phyloP scores from a whole-genome alignment of 805 yeast genomes.

The Candida sakaeoensis region DNA sequence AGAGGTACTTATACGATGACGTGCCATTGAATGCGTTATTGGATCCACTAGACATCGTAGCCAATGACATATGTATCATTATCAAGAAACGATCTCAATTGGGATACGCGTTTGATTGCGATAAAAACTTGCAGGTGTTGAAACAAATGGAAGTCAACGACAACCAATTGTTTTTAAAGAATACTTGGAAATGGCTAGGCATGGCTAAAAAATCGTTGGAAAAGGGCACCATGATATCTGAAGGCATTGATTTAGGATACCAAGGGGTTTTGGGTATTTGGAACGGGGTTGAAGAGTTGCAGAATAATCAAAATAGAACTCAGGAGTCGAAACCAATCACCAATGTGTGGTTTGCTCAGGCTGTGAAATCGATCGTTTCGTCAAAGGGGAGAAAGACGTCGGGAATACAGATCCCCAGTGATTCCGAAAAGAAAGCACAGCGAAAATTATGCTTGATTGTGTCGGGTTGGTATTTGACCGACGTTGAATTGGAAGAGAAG shows the following conservation, averaged over 20 bases:
- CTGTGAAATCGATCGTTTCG: constrained; percentile 50
- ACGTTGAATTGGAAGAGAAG: constrained; percentile 69
- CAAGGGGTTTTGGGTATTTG: constrained; percentile 89
- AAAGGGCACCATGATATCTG: constrained; percentile 64
- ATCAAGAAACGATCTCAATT: constrained; percentile 68
- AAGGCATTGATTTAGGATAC: constrained; percentile 74
- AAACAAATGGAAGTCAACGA: constrained; percentile 49
- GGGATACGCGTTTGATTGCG: constrained; percentile 72
- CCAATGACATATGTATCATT: constrained; percentile 68
- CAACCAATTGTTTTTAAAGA: constrained; percentile 51
- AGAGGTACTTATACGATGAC: constrained; percentile 14
- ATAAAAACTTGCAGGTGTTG: constrained; percentile 55
- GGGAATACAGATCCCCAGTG: constrained; percentile 40
- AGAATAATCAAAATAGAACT: constrained; percentile 41
- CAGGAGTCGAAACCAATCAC: constrained; percentile 17
- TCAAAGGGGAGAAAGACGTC: constrained; percentile 48
- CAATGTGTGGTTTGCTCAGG: constrained; percentile 44
- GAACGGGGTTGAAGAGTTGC: constrained; percentile 60
- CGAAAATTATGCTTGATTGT: constrained; percentile 76
- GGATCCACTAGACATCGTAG: constrained; percentile 44
- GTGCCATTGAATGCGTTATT: constrained; percentile 27
- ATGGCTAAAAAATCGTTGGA: constrained; percentile 63
- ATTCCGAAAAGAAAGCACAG: constrained; percentile 54
- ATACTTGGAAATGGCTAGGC: constrained; percentile 90
- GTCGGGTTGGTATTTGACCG: constrained; percentile 87